A percentile compares a stretch with the other conserved stretches of the same genome.
Evolutionary conservation across 768 basidiomycete species (phyloP).

Genomic region (Podaxis sp.): DNA sequence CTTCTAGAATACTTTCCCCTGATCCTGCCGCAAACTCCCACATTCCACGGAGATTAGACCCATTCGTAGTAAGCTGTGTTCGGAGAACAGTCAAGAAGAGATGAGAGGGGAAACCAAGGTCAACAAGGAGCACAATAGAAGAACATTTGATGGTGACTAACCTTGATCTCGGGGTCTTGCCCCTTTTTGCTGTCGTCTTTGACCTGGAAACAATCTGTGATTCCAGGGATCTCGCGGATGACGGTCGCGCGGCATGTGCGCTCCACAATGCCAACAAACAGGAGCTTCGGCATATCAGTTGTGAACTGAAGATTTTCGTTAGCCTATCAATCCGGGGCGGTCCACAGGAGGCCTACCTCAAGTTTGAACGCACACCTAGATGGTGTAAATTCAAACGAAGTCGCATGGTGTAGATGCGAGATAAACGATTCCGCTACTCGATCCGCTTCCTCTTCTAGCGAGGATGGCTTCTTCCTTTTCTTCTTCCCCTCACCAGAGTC

Average conservation of each 20-base stretch:
- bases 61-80: slow-evolving; percentile 79
- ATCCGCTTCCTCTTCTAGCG: slow-evolving; percentile 42
- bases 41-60: slow-evolving; percentile 88
- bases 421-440: slow-evolving; percentile 53
- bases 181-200: slow-evolving; percentile 60
- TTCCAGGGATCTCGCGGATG: slow-evolving; percentile 87
- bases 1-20: slow-evolving; percentile 64
- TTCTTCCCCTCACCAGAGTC: slow-evolving; percentile 13
- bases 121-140: neutral
- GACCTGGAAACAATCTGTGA: slow-evolving; percentile 81
- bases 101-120: neutral
- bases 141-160: slow-evolving; percentile 22
- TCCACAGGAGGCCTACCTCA: slow-evolving; percentile 54
- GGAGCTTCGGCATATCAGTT: slow-evolving; percentile 85
- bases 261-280: slow-evolving; percentile 93
- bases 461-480: slow-evolving; percentile 29
- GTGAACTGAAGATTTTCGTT: slow-evolving; percentile 59
- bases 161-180: slow-evolving; percentile 48
- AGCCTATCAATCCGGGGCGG: slow-evolving; percentile 7
- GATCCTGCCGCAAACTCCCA: slow-evolving; percentile 69
- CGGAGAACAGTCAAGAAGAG: neutral
- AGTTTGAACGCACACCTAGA: slow-evolving; percentile 76
- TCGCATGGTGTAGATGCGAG: slow-evolving; percentile 60
- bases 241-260: slow-evolving; percentile 80
- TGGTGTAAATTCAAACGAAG: slow-evolving; percentile 69